Base-by-base conservation (phyloP, 2,329 filamentous ascomycete species). In the Neofusicoccum parvum region DNA sequence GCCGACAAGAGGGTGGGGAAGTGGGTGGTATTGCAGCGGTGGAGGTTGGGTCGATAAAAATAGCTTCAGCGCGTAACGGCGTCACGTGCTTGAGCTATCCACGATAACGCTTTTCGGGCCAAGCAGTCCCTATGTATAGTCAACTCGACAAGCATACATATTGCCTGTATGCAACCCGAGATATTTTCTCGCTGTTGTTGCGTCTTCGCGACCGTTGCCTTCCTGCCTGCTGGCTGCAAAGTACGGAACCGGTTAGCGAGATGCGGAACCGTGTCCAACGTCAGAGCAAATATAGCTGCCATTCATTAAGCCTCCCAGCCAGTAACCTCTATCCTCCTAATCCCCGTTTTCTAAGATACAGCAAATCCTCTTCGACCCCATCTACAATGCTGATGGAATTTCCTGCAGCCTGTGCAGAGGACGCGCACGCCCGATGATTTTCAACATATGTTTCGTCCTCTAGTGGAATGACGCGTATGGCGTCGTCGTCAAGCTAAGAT, bases 221-320 rank as follows among this genome's bases (percentile, higher is more conserved):
- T 32, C 10, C 43, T n/a, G 43, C 14, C 5, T 34, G 32, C 3
- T 46, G 32, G 32, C 43, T 37, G 5, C 27, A 20, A 36, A 20
- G 27, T 20, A 48, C 41, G n/a, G 23, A 48, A 14, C 7, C 17
- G 41, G 56, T 4, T 59, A 36, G 54, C 37, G 15, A 23, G 3
- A 43, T 15, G 41, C 41, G 39, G 11, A 10, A 17, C 56, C 41
- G 41, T 32, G 37, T 48, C 56, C 27, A 48, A 60, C 41, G 56
- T 60, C 27, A 48, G 43, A 60, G 56, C 43, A 60, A 59, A 60
- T 46, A 39, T 60, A 60, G 56, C 56, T 60, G 23, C n/a, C n/a
- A 60, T 48, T 49, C 27, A 17, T 15, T 48, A 15, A 23, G 37
- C 56, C 56, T 23, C n/a, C n/a, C 41, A 10, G 15, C 41, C 2